Base-by-base conservation (phyloP, 768 basidiomycete genomes). In the Kwoniella sp. region DNA sequence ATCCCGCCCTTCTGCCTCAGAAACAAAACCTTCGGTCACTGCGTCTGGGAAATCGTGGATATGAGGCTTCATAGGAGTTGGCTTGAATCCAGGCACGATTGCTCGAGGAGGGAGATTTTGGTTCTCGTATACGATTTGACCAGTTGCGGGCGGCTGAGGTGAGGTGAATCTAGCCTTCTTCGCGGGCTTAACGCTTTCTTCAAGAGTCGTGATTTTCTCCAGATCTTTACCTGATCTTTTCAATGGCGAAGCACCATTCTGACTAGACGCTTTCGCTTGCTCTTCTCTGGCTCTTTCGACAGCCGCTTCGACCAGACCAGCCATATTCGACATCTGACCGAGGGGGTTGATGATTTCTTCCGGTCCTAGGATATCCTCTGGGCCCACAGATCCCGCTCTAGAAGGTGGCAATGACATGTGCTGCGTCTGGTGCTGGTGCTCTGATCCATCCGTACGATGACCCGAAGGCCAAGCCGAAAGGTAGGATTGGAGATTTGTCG, bases 1-100 rank as follows among this genome's bases (percentile, higher is more conserved):
- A 60, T 92, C 89, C 62, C 87, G 86, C 1, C 91, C 94, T 75
- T 96, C 92, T 25, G 84, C 83, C 76, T 93, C 91, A 1, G 87
- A 80, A 48, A 96, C 86, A 66, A 91, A 84, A 46, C 86, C 86
- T 80, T 92, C 91, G 0, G 89, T 89, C 54, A 95, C 91, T 55
- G 91, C 92, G 78, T 95, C 91, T 26, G 88, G 89, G 76, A 89
- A 90, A 21, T 85, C 85, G 69, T 87, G 83, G 36, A 83, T 69
- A 58, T 80, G 79, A 13, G 64, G 56, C 52, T 63, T 64, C 50
- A 68, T 74, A 13, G 63, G 64, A 27, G 53, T 68, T 36, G 55
- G 29, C 59, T 68, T 71, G 19, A 5, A 58, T 13, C 62, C 63
- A 33, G 61, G 69, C 51, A 36, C 63, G 33, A 50, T 55, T 52